Conservation (phyloP, 331 rosid genomes). For the Quercus tomentella region DNA sequence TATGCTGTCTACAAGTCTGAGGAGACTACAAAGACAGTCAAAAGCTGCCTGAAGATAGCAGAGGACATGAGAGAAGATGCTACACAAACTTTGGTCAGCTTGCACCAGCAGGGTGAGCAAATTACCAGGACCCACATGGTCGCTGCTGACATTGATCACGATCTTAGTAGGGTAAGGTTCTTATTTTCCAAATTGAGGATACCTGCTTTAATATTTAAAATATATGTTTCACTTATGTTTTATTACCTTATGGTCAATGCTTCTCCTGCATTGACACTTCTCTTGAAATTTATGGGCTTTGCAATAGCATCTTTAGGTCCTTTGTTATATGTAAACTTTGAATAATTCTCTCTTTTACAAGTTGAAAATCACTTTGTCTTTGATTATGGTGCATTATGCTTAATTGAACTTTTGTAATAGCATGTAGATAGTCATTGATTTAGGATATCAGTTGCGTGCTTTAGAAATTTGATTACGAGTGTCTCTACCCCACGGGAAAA, state of each 20-base stretch:
- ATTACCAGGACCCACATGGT: slow-evolving; percentile 75
- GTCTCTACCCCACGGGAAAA: not conserved
- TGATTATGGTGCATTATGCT: not conserved
- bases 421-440: not conserved
- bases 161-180: slow-evolving; percentile 78
- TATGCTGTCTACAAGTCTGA: slow-evolving; percentile 84
- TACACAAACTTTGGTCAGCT: slow-evolving; percentile 64
- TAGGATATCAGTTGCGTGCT: not conserved
- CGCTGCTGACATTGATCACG: slow-evolving; percentile 76
- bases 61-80: slow-evolving; percentile 88
- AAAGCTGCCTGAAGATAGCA: slow-evolving; percentile 74
- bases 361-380: not conserved
- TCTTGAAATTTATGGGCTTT: not conserved
- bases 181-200: not conserved
- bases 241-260: not conserved
- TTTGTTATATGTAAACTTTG: not conserved
- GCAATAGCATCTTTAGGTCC: not conserved
- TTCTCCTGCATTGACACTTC: not conserved
- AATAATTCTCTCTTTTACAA: not conserved
- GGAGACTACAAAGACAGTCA: slow-evolving; percentile 75
- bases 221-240: not conserved
- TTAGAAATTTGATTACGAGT: not conserved
- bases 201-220: not conserved
- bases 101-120: slow-evolving; percentile 93
- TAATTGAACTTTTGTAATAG: not conserved